Base-by-base conservation (phyloP, 805 yeast genomes). In the Soucietia sequanensis region DNA sequence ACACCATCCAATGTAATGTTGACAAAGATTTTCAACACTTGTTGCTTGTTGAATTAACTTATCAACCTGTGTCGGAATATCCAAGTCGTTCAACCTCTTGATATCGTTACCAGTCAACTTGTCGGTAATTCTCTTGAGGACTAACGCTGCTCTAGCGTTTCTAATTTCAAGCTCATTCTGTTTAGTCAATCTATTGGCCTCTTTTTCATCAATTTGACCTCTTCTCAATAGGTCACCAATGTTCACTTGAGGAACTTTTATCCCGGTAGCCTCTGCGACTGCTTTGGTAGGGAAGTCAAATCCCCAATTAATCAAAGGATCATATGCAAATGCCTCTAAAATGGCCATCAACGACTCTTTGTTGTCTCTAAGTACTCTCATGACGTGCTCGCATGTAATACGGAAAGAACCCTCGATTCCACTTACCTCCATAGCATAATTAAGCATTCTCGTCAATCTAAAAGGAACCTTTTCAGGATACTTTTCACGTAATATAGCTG, bases 1-100 rank as follows among this genome's bases (percentile, higher is more conserved):
- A 64, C 99, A 93, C 99, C 99, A 93, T 13, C 99, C 99, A 42
- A 93, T 84, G 56, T 86, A 93, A 61, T 91, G 99, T 61, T 89
- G 97, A 53, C 98, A 93, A 36, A 93, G 65, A 50, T 93, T 93
- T 56, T 93, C 98, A 20, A 91, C 95, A 31, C 95, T 84, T 0
- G 98, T 93, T 2, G 99, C 98, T 56, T 93, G 96, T 50, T 86
- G 95, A 33, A 93, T 93, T 55, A 93, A 68, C 55, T 82, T 83
- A 49, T 93, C 98, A 24, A 93, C 98, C 60, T 93, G 99, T 3
- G 84, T 78, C 2, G 95, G 83, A 24, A 90, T 89, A 47, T 80
- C 82, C 42, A 95, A 66, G 25, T 83, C 89, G 30, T 71, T 69
- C 39, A 70, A 70, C 32, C 88, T 72, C 51, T 79, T 78, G 58